Percentiles rank a stretch among this genome's conserved stretches.
Conservation (phyloP, 2,329 filamentous ascomycete genomes). For the Cordyceps pruinosa region DNA sequence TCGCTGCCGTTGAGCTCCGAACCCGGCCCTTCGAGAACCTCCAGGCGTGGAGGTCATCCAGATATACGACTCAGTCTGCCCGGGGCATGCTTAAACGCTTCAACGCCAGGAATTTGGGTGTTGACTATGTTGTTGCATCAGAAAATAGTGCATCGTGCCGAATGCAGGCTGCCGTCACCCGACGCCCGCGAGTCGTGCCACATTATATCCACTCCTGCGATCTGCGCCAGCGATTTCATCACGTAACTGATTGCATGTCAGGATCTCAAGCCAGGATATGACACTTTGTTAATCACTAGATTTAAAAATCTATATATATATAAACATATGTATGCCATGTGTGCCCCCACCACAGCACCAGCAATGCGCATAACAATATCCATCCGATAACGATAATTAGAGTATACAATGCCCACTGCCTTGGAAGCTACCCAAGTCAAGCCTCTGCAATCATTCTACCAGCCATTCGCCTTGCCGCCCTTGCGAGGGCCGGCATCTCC, state of each 20-base stretch:
- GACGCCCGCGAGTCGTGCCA: background rate
- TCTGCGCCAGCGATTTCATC: slow-evolving; percentile 5
- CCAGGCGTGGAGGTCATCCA: no score
- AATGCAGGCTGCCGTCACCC: background rate
- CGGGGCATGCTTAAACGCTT: background rate
- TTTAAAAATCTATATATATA: background rate
- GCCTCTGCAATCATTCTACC: background rate
- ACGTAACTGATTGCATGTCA: background rate
- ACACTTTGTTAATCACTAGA: background rate
- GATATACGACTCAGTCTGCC: background rate
- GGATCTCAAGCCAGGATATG: background rate
- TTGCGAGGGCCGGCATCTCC: slow-evolving; percentile 27
- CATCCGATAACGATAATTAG: slow-evolving; percentile 1
- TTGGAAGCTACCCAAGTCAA: background rate
- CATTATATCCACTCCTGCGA: slow-evolving; percentile 3
- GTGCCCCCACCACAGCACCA: slow-evolving; percentile 8
- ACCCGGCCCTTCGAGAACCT: background rate
- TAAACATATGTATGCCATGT: slow-evolving; percentile 2
- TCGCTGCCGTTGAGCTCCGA: background rate
- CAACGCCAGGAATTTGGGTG: no score
- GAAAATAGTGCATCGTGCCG: background rate
- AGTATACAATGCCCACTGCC: background rate
- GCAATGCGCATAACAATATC: slow-evolving; percentile 8
- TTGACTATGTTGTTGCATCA: background rate
- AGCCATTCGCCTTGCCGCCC: slow-evolving; percentile 29